Evolutionary conservation across 345 rosid species (phyloP), one percentile per base, ranked within the genome.

Genomic region (Brassica nigra): DNA sequence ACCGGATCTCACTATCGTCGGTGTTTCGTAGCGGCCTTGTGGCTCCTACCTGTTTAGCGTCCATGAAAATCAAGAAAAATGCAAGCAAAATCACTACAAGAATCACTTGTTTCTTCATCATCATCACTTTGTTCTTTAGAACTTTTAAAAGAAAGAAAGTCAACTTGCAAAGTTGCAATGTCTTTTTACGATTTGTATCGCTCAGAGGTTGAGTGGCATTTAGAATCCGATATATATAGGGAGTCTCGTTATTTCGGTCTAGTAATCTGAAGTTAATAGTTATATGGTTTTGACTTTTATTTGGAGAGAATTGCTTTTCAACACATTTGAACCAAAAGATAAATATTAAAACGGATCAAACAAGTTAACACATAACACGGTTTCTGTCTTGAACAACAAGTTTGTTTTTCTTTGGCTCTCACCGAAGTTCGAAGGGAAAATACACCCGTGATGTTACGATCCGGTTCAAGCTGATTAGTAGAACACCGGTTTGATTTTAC

Each of bases 41-140:
- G 29, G 79, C 71, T 80, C 28, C 79, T 68, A 62, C 83, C 68
- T 62, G 47, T 62, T 64, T 54, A 14, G 52, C 10, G 57, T 52
- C 49, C 66, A 68, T 27, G 8, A 69, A 16, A 47, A 74, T 11
- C 65, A 68, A 1, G 34, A 74, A 31, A 12, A 80, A 2, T 2
- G 61, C 61, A 27, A 80, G 12, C 49, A 74, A 52, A 67, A 68
- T 5, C 27, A 80, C 49, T 52, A 3, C 71, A 49, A 74, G 1
- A 6, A 74, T 74, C 34, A 68, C 70, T 49, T 67, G 68, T 29
- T 80, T 80, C 66, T 34, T 80, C 78, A 74, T 44, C 78, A 68
- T 55, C 69, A 31, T 58, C 62, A 20, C 64, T 39, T 62, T 29
- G 4, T 23, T 33, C 67, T 27, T 15, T 59, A 36, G 44, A 11